Evolutionary conservation across 176 grass and related monocot species (phyloP), one percentile per base, ranked within the genome.

Genomic region (Carex littledalei): DNA sequence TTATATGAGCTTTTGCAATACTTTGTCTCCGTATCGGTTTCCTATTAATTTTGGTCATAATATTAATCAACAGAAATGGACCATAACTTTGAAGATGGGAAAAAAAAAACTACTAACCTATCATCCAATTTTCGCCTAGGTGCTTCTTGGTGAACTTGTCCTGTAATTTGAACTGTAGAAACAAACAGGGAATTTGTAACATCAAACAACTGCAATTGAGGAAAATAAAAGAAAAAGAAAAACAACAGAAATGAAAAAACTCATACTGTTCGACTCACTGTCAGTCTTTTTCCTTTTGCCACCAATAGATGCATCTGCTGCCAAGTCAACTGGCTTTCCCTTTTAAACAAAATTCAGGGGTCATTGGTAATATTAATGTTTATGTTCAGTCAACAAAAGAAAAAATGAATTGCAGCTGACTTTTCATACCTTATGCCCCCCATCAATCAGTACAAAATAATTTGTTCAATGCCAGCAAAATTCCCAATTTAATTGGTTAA

Each of bases 211-310:
- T 54, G 10, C 34, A 57, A 55, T 32, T 32, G 13, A 78, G 6
- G 2, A 16, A 55, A 78, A 78, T 7, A 53, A 55, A 16, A 77
- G 4, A 77, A 47, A 32, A 56, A 16, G 12, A 16, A 21, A 43
- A 70, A 70, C 7, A 70, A 54, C 47, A 55, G 12, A 78, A 78
- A 78, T 32, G 22, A 78, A 75, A 68, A 15, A 75, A 3, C 6
- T 77, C 13, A n/a, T n/a, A 78, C 52, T 18, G 50, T 56, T 78
- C 18, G 74, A 78, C 74, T 78, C 74, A 78, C 74, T 78, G 52
- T 56, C 52, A 78, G 74, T 78, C 14, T 78, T 78, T 78, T 78
- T 78, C 74, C 74, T 78, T 78, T 78, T 78, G 52, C 24, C 52
- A 78, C 74, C 74, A 34, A 78, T 8, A 57, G 50, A 78, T 78